Evolutionary conservation across 306 rosid genomes (phyloP), one percentile per base, ranked within the genome.

Genomic region (Sophora flavescens): DNA sequence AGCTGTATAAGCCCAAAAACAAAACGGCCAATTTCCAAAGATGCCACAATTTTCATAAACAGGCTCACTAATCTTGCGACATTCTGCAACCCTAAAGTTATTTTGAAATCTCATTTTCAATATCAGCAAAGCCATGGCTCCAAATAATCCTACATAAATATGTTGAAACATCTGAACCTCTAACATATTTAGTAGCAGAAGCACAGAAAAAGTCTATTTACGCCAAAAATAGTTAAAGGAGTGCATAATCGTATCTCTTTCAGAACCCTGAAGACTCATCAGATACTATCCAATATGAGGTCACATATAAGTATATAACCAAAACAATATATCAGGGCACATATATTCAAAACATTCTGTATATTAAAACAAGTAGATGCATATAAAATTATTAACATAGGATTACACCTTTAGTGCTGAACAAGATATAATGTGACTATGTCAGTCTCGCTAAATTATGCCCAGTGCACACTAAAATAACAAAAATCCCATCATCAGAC

Each of bases 21-120:
- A 22, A 80, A 58, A 4, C 6, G 60, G 16, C 18, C 74, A 26
- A 68, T 11, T 42, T 38, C 41, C 44, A 78, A 74, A 72, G 8
- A 61, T 14, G 36, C 5, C 32, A 26, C 2, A 17, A 35, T 14
- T 52, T 67, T 72, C 50, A 39, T n/a, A 35, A n/a, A 65, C 15
- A 62, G 6, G 6, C 41, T 54, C 36, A 15, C 64, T 45, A 68
- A 68, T 61, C 45, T n/a, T 38, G 5, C 50, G 42, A 67, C n/a
- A 51, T 30, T 68, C 45, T n/a, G 42, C 36, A 10, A 68, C 45
- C 60, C 3, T 33, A 7, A 10, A 16, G 6, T 8, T 32, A 35
- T 33, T 15, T 4, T 68, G 30, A 50, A 52, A 28, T 42, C 6
- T 7, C 41, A 10, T 38, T 16, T 26, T 41, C 58, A 14, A 51